phyloP scores from a whole-genome alignment of 2,329 filamentous ascomycete species.

The Penicillium psychrosexuale region DNA sequence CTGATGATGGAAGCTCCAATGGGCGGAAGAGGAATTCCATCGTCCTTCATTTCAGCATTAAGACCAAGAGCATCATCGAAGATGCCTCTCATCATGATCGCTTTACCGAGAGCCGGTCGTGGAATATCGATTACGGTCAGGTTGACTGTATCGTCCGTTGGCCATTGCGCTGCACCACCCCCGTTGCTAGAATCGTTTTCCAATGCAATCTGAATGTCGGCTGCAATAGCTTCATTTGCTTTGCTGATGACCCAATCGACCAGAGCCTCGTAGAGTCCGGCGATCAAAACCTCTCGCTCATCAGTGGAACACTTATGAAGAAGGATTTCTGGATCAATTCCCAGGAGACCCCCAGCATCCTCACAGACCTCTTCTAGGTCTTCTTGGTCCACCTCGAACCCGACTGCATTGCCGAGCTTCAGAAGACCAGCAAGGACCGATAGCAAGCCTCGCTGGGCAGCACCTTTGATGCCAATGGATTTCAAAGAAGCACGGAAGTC shows the following conservation, averaged over 20 bases:
- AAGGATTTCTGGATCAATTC: slow-evolving; percentile 80
- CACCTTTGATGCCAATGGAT: slow-evolving; percentile 89
- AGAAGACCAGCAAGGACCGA: slow-evolving; percentile 81
- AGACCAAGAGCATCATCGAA: slow-evolving; percentile 93
- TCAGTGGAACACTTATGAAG: slow-evolving; percentile 75
- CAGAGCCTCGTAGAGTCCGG: slow-evolving; percentile 85
- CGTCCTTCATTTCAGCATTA: slow-evolving; percentile 95
- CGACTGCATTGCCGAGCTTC: slow-evolving; percentile 86
- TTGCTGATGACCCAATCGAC: slow-evolving; percentile 92
- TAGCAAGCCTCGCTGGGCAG: slow-evolving; percentile 75
- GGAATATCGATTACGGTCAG: slow-evolving; percentile 87
- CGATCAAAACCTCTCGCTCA: slow-evolving; percentile 77
- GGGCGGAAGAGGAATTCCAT: slow-evolving; percentile 73
- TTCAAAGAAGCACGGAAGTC: slow-evolving; percentile 86
- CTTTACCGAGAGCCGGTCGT: slow-evolving; percentile 75
- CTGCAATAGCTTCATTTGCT: slow-evolving; percentile 79
- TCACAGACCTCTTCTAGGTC: slow-evolving; percentile 81
- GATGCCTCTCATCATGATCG: slow-evolving; percentile 80
- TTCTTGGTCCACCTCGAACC: slow-evolving; percentile 80
- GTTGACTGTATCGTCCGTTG: slow-evolving; percentile 76
- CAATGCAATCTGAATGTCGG: slow-evolving; percentile 67
- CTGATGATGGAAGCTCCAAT: slow-evolving; percentile 78
- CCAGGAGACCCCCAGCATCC: slow-evolving; percentile 81
- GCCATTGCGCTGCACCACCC: slow-evolving; percentile 61
- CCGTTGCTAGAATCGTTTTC: slow-evolving; percentile 65